Conservation (phyloP, 2,329 filamentous ascomycete genomes). For the Salinomyces thailandicus region DNA sequence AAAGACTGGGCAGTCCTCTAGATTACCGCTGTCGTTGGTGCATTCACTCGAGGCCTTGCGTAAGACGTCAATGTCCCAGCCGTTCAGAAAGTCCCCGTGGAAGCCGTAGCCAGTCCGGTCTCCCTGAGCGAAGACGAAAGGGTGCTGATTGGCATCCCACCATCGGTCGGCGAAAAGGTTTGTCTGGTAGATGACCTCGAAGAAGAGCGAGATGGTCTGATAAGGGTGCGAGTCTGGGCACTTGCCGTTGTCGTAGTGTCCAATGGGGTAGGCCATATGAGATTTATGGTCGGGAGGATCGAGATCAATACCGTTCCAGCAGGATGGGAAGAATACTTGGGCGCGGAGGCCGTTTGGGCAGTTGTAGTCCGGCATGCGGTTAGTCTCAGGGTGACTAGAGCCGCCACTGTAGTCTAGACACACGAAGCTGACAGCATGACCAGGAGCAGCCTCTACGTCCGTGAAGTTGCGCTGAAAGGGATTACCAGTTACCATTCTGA, state of each 20-base stretch:
- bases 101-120: slow-evolving; percentile 59
- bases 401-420: slow-evolving; percentile 43
- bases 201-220: slow-evolving; percentile 50
- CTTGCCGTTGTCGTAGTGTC: slow-evolving; percentile 37
- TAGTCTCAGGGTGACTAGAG: slow-evolving; percentile 32
- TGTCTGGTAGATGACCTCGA: slow-evolving; percentile 47
- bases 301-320: slow-evolving; percentile 54
- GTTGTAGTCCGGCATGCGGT: slow-evolving; percentile 58
- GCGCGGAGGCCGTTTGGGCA: slow-evolving; percentile 55
- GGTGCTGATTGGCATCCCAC: slow-evolving; percentile 39
- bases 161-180: slow-evolving; percentile 40
- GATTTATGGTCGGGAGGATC: slow-evolving; percentile 50
- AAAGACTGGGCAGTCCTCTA: slow-evolving; percentile 54
- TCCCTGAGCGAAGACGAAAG: slow-evolving; percentile 59
- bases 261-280: slow-evolving; percentile 36
- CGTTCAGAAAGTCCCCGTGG: slow-evolving; percentile 61
- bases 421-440: slow-evolving; percentile 45
- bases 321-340: slow-evolving; percentile 63
- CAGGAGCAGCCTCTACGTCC: slow-evolving; percentile 35
- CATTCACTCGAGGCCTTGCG: slow-evolving; percentile 59
- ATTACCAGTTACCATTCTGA: slow-evolving; percentile 63
- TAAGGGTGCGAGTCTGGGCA: slow-evolving; percentile 44
- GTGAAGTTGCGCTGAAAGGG: slow-evolving; percentile 48
- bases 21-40: slow-evolving; percentile 47
- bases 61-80: slow-evolving; percentile 56